Conservation (phyloP, 2,329 filamentous ascomycete genomes). For the Fusarium virguliforme region DNA sequence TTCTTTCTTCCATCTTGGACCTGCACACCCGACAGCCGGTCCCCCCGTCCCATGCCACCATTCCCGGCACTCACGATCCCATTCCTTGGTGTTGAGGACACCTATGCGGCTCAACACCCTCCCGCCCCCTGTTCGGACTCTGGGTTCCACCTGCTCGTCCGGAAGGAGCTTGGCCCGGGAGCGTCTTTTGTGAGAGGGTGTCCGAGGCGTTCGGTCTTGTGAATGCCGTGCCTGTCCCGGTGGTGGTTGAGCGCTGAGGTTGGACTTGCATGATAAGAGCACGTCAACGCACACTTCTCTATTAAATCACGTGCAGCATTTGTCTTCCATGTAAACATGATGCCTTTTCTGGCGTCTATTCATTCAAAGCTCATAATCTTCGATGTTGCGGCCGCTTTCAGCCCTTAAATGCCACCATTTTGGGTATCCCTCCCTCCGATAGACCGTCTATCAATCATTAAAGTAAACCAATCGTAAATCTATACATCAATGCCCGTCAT, state of each 20-base stretch:
- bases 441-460: constrained; percentile 19
- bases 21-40: not conserved
- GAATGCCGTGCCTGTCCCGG: not conserved
- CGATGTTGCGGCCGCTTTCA: constrained; percentile 1
- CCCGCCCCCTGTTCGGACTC: constrained; percentile 4
- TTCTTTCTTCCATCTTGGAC: not conserved
- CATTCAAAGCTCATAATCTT: constrained; percentile 2
- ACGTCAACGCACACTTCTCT: not conserved
- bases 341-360: not conserved
- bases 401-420: constrained; percentile 19
- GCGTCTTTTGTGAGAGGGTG: constrained; percentile 6
- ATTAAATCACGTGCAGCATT: not conserved
- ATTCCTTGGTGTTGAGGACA: constrained; percentile 26
- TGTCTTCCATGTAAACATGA: not conserved
- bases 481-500: constrained; percentile 52
- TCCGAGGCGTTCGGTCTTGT: not conserved
- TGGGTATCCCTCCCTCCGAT: constrained; percentile 45
- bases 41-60: not conserved
- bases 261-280: not conserved
- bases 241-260: not conserved
- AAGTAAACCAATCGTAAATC: constrained; percentile 14
- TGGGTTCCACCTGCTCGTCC: constrained; percentile 16
- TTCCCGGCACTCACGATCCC: not conserved
- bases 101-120: constrained; percentile 16
- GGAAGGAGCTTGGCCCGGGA: constrained; percentile 13